Percentiles rank a stretch among this genome's conserved stretches.
phyloP scores from a whole-genome alignment of 2,329 filamentous ascomycete genomes.

The Sclerotinia spermophila region DNA sequence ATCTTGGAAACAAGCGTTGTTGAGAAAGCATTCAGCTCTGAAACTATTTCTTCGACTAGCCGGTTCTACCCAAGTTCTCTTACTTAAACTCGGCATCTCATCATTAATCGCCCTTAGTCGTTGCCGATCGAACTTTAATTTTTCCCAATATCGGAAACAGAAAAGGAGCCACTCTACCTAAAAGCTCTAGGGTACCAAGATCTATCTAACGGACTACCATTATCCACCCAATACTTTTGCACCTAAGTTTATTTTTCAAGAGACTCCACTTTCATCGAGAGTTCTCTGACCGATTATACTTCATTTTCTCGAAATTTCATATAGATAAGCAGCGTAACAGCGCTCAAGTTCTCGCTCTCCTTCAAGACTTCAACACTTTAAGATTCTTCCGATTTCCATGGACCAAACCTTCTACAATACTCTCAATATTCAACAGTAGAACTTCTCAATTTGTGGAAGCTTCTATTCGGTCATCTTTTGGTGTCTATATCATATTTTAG shows the following conservation, averaged over 20 bases:
- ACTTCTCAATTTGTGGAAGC: background rate
- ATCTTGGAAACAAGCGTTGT: slow-evolving; percentile 12
- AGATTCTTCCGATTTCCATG: slow-evolving; percentile 21
- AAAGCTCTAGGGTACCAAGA: slow-evolving; percentile 8
- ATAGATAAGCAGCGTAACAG: slow-evolving; percentile 4
- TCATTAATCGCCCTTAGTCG: slow-evolving; percentile 11
- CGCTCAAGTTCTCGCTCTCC: background rate
- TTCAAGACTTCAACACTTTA: background rate
- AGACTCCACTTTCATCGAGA: background rate
- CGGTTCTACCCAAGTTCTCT: slow-evolving; percentile 9
- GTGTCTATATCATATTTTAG: slow-evolving; percentile 9
- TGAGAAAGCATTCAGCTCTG: slow-evolving; percentile 13
- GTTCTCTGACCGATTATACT: slow-evolving; percentile 1
- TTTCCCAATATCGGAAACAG: background rate
- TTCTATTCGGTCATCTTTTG: background rate
- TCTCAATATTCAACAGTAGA: slow-evolving; percentile 11
- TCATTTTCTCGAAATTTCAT: slow-evolving; percentile 2
- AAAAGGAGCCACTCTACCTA: background rate
- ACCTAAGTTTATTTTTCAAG: slow-evolving; percentile 1
- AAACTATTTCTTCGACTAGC: slow-evolving; percentile 16
- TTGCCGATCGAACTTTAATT: slow-evolving; percentile 10
- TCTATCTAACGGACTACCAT: slow-evolving; percentile 8
- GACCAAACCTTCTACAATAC: slow-evolving; percentile 8
- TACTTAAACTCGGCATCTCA: slow-evolving; percentile 14
- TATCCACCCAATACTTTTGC: slow-evolving; percentile 11